Base-by-base conservation (phyloP, 805 yeast genomes). In the Lachancea fermentati region DNA sequence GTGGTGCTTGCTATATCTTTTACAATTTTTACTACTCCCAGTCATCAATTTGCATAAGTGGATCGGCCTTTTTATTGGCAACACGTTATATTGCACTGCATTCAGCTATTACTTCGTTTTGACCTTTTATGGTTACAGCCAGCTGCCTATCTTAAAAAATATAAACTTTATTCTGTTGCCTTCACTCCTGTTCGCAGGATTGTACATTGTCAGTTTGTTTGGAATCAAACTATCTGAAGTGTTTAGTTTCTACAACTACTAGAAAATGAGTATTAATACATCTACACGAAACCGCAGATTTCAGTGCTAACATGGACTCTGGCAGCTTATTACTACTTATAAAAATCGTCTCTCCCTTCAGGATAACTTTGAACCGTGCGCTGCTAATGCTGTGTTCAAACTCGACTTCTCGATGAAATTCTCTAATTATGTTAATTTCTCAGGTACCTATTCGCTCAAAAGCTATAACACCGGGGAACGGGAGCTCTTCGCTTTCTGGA, bases 51-150 rank as follows among this genome's bases (percentile, higher is more conserved):
- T 77, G 52, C 73, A 79, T 48, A 78, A 75, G 46, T 79, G 87
- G 66, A 52, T 85, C 43, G 75, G 85, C n/a, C 58, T 81, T 15
- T 58, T 87, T 18, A 62, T 88, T 42, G 96, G 96, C 1, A 88
- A 89, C 62, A 68, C 85, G 0, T 66, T 88, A 28, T 89, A 89
- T 52, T 73, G 85, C 51, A 75, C 75, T 4, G 81, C 95, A 19
- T 63, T 84, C 36, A 75, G 81, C 14, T 85, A 85, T 57, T 89
- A 89, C 62, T 78, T 79, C 51, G 71, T 85, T 39, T 74, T 88
- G 38, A 81, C 96, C 1, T 88, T 88, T 58, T 78, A 87, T 54
- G 97, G 97, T n/a, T 89, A 84, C 66, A 75, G 85, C 68, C 69
- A 85, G 35, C 70, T 83, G 58, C 88, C 79, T 47, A 85, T 68